Evolutionary conservation across 305 asterid genomes (phyloP).

Genomic region (Euphrasia arctica): DNA sequence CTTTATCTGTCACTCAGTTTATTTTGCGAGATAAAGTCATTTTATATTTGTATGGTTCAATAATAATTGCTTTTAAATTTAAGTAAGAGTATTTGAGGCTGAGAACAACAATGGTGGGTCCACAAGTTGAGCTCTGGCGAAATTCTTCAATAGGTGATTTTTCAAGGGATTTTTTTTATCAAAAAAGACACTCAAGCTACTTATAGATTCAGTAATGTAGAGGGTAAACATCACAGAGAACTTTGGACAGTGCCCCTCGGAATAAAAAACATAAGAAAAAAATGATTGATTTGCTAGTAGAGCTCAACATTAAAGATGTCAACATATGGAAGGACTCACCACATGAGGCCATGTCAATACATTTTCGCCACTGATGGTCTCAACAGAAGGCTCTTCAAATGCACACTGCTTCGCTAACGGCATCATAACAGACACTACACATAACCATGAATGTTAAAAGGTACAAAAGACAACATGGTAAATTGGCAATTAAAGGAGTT

Average conservation of each 20-base stretch:
- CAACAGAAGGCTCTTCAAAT: constrained; percentile 99
- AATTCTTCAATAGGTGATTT: too few relatives aligned
- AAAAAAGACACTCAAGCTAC: background rate
- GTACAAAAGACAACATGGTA: constrained; percentile 11
- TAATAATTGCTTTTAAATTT: too few relatives aligned
- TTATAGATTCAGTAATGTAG: background rate
- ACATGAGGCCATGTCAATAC: constrained; percentile 96
- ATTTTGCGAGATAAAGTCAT: too few relatives aligned
- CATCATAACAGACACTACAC: constrained; percentile 92
- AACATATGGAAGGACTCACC: constrained; percentile 50
- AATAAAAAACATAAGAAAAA: constrained; percentile 4
- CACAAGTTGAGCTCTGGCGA: too few relatives aligned
- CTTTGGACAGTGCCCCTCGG: constrained; percentile 6
- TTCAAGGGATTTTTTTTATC: background rate
- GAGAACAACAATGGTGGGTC: too few relatives aligned
- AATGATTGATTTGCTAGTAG: constrained; percentile 5
- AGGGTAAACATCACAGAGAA: constrained; percentile 1
- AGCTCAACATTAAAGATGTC: constrained; percentile 14
- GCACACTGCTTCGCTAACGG: constrained; percentile 98
- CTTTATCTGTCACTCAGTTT: too few relatives aligned
- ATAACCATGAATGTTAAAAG: constrained; percentile 27
- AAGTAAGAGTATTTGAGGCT: too few relatives aligned
- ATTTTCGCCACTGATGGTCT: constrained; percentile 78
- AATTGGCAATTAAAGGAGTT: constrained; percentile 3
- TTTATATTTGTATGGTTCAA: too few relatives aligned